Evolutionary conservation across 495 filamentous ascomycete genomes (phyloP), one percentile per base, ranked within the genome.

Genomic region (Xylaria flabelliformis): DNA sequence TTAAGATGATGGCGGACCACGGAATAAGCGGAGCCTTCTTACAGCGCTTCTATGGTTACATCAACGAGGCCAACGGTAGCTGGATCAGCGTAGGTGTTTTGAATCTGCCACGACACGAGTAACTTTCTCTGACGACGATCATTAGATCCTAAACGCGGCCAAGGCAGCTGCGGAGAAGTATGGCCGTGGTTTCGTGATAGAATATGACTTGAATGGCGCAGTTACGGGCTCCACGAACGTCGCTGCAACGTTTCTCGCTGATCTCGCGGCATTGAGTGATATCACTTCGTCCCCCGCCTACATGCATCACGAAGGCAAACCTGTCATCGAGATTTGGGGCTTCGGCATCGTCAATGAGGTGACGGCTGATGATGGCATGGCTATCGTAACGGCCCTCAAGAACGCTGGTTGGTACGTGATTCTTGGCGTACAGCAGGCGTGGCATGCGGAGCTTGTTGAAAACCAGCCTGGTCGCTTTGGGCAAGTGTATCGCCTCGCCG

Each of bases 11-110:
- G 76, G 72, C 71, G 41, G 74, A 81, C 19, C 64, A 77, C 50
- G 76, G 76, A n/a, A 80, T 80, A 10, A 79, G 76, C 59, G 78
- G 78, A 2, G 77, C 78, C 41, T 75, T 81, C 51, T 24, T 80
- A 17, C 79, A 81, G 44, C 74, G 79, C 10, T 80, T 81, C 53
- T 79, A 76, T 39, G 75, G 75, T 0, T 76, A 81, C 44, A 74
- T 81, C 36, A 74, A 75, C 46, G 78, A 76, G 63, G 72, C 68
- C 15, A 76, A 79, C n/a, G 70, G 62, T 2, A 74, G 76, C n/a
- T 79, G 74, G 73, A 51, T 74, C 21, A 76, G 76, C 12, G 74
- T 79, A 12, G 12, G 77, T 72, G 32, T 32, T 4, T 26, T 59
- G 50, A 17, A 67, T 29, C 36, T 56, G 34, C 32, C 44, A 19